phyloP scores from a whole-genome alignment of 352 stramenopile genomes.

The Blastocystis sp. region DNA sequence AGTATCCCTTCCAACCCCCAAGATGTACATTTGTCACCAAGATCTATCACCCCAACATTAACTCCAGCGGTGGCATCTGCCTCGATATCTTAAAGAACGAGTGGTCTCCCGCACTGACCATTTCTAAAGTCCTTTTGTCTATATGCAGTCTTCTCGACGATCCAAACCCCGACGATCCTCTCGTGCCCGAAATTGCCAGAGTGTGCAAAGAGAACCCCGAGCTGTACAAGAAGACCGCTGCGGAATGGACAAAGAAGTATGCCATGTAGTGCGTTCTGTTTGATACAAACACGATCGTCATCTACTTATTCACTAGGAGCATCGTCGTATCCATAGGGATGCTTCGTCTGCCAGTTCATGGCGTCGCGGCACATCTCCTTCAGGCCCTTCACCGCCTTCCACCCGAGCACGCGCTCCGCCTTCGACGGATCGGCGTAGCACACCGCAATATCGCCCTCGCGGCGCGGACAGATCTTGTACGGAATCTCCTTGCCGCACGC shows the following conservation, averaged over 20 bases:
- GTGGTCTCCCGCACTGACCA: conserved; percentile 96
- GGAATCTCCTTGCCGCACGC: conserved; percentile 77
- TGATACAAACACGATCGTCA: neutral
- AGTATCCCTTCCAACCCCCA: conserved; percentile 98
- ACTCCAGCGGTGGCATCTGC: conserved; percentile 97
- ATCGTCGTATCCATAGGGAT: conserved; percentile 79
- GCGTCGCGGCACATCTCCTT: conserved; percentile 83
- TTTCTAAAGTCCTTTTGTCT: conserved; percentile 97
- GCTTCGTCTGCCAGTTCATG: conserved; percentile 82
- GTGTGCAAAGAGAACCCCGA: conserved; percentile 88
- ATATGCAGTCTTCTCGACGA: conserved; percentile 98
- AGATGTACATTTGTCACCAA: conserved; percentile 92
- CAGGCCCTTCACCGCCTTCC: conserved; percentile 77
- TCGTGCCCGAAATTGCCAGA: conserved; percentile 90
- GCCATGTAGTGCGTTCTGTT: conserved; percentile 76
- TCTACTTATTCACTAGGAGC: conserved; percentile 20
- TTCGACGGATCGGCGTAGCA: conserved; percentile 78
- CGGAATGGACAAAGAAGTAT: conserved; percentile 85
- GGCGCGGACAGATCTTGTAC: conserved; percentile 72
- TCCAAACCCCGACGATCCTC: conserved; percentile 96
- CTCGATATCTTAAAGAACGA: conserved; percentile 99
- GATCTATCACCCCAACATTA: conserved; percentile 99
- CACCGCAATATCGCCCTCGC: conserved; percentile 79
- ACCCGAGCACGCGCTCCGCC: conserved; percentile 79
- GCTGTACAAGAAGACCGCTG: conserved; percentile 80